Evolutionary conservation across 2,329 filamentous ascomycete species (phyloP).

Genomic region (Aureobasidium namibiae): DNA sequence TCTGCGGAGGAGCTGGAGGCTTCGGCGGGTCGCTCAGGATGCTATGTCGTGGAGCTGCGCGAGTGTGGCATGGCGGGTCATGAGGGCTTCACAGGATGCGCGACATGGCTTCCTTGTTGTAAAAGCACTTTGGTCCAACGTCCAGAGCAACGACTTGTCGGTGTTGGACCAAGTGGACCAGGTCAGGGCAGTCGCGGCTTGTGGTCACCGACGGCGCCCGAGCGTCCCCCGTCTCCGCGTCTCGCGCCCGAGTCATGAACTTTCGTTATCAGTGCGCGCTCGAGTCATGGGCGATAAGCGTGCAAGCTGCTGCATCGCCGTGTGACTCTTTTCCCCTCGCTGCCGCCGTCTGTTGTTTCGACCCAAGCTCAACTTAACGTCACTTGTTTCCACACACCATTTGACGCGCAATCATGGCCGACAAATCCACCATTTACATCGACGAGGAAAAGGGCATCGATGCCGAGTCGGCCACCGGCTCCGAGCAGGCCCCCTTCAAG

Average conservation of each 20-base stretch:
- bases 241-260: too few relatives aligned
- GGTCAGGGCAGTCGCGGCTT: background rate
- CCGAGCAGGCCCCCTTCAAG: conserved; percentile 68
- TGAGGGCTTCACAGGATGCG: background rate
- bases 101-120: too few relatives aligned
- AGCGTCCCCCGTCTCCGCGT: background rate
- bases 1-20: background rate
- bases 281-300: background rate
- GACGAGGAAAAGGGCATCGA: conserved; percentile 73
- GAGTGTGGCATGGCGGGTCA: background rate
- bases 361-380: background rate
- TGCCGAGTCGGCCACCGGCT: conserved; percentile 35
- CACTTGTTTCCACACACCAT: background rate
- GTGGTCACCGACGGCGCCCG: background rate
- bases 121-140: too few relatives aligned
- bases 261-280: too few relatives aligned
- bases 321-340: conserved; percentile 4
- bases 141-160: too few relatives aligned
- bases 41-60: background rate
- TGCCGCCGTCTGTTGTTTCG: background rate
- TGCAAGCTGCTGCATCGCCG: too few relatives aligned
- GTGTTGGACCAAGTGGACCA: too few relatives aligned
- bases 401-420: conserved; percentile 21
- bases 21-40: background rate
- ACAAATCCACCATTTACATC: conserved; percentile 54